A percentile compares a stretch with the other conserved stretches of the same genome.
Conservation (phyloP, 1,284 basidiomycete species). For the Amylostereum areolatum region DNA sequence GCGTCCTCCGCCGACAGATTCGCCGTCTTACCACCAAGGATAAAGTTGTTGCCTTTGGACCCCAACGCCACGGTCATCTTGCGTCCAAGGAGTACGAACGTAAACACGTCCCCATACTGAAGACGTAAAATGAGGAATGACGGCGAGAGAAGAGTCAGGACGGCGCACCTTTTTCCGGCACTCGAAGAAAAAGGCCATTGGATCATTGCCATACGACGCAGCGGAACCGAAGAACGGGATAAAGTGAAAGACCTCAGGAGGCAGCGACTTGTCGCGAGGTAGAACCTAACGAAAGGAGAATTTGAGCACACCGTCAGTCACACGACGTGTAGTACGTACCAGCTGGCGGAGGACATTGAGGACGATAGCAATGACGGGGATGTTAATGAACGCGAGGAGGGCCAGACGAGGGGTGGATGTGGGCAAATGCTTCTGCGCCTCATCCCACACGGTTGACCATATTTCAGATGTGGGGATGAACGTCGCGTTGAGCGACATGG, state of each 20-base stretch:
- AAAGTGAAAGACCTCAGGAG: conserved; percentile 77
- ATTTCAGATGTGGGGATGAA: conserved; percentile 26
- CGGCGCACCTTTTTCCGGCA: conserved; percentile 76
- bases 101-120: conserved; percentile 44
- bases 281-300: conserved; percentile 29
- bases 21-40: not conserved
- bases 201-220: conserved; percentile 74
- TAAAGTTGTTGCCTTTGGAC: conserved; percentile 1
- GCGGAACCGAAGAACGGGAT: conserved; percentile 77
- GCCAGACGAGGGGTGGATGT: conserved; percentile 20
- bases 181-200: conserved; percentile 69
- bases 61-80: conserved; percentile 2
- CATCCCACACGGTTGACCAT: conserved; percentile 41
- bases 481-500: conserved; percentile 35
- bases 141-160: not conserved
- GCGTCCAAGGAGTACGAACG: not conserved
- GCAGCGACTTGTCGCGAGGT: conserved; percentile 51
- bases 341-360: conserved; percentile 60
- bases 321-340: conserved; percentile 29
- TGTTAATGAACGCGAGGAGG: conserved; percentile 28
- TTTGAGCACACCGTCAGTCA: not conserved
- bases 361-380: conserved; percentile 41
- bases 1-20: conserved; percentile 66
- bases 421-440: conserved; percentile 30
- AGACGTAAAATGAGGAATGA: conserved; percentile 1